phyloP scores from a whole-genome alignment of 2,329 filamentous ascomycete species.

The Trichoderma atroviride region DNA sequence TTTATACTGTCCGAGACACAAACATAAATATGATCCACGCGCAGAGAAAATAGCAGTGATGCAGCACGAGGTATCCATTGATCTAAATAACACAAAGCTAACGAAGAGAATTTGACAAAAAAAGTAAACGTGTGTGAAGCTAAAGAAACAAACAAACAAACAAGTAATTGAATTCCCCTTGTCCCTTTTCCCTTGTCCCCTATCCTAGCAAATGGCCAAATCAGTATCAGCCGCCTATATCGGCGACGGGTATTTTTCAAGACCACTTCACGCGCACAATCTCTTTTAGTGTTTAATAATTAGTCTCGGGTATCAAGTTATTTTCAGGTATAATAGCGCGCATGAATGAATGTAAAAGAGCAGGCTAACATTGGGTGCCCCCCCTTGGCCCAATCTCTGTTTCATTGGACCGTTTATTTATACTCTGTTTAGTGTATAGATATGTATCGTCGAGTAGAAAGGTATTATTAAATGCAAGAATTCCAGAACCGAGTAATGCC shows the following conservation, averaged over 20 bases:
- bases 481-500: neutral
- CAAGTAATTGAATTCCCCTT: neutral
- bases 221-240: neutral
- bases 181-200: neutral
- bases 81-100: conserved; percentile 11
- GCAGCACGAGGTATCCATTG: conserved; percentile 14
- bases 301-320: conserved; percentile 20
- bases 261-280: neutral
- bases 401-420: conserved; percentile 1
- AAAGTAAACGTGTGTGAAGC: neutral
- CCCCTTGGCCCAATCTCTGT: neutral
- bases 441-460: neutral
- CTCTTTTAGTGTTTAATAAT: neutral
- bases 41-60: neutral
- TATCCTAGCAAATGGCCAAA: neutral
- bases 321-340: neutral
- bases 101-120: neutral
- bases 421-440: neutral
- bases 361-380: neutral
- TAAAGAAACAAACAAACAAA: neutral
- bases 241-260: neutral
- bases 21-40: neutral
- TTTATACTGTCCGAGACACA: neutral
- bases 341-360: conserved; percentile 12
- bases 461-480: neutral